These are phyloP conservation scores for Cryptococcus maquisensis DNA, from an alignment of 1,284 basidiomycete genomes.

Conservation along the genomic window DNA sequence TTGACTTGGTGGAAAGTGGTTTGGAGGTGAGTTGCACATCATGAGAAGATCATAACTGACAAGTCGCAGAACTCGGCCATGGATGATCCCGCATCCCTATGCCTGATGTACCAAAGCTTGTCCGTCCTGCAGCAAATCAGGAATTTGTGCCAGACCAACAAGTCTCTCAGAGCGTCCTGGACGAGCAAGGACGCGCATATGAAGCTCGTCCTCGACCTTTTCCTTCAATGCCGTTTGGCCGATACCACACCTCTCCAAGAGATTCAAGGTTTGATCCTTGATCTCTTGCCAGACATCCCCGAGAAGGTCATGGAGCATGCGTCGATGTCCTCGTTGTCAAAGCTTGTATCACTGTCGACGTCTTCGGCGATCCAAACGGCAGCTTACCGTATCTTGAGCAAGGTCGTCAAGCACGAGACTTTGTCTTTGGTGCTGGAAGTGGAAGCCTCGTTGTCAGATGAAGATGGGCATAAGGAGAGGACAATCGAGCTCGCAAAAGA, in stretches of 20 bases:
- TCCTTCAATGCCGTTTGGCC: slow-evolving; percentile 34
- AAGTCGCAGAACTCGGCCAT: slow-evolving; percentile 59
- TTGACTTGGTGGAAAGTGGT: slow-evolving; percentile 82
- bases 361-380: slow-evolving; percentile 35
- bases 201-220: slow-evolving; percentile 32
- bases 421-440: slow-evolving; percentile 69
- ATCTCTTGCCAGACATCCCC: slow-evolving; percentile 65
- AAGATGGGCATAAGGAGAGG: slow-evolving; percentile 49
- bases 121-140: slow-evolving; percentile 64
- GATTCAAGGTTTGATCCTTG: slow-evolving; percentile 64
- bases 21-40: slow-evolving; percentile 63
- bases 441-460: slow-evolving; percentile 51
- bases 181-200: slow-evolving; percentile 54
- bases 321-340: slow-evolving; percentile 18
- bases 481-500: slow-evolving; percentile 58
- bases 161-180: slow-evolving; percentile 67
- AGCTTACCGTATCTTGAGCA: slow-evolving; percentile 37
- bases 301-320: slow-evolving; percentile 60
- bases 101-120: slow-evolving; percentile 65
- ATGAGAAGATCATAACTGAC: slow-evolving; percentile 6
- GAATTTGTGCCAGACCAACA: slow-evolving; percentile 69
- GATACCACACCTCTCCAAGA: slow-evolving; percentile 57
- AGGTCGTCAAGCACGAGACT: slow-evolving; percentile 35
- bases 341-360: slow-evolving; percentile 31
- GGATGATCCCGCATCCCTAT: slow-evolving; percentile 58